phyloP scores from a whole-genome alignment of 2,329 filamentous ascomycete genomes.

The Penicillium olsonii region DNA sequence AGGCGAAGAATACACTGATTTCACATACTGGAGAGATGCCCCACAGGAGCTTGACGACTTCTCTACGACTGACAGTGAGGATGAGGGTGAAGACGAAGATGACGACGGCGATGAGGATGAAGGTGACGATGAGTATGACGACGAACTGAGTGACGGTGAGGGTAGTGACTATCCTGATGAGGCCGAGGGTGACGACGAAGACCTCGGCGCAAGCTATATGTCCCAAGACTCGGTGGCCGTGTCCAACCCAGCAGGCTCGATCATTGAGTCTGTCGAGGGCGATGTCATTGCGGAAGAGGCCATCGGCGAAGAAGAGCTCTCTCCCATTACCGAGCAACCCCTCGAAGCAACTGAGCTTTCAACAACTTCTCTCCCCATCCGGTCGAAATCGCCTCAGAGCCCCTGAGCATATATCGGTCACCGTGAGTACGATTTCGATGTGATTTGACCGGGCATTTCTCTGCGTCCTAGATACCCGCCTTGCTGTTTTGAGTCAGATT shows the following conservation, averaged over 20 bases:
- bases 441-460: slow-evolving; percentile 1
- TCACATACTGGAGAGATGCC: slow-evolving; percentile 90
- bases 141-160: slow-evolving; percentile 55
- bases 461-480: slow-evolving; percentile 12
- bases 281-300: slow-evolving; percentile 33
- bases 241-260: slow-evolving; percentile 48
- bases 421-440: slow-evolving; percentile 3
- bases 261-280: slow-evolving; percentile 41
- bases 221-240: slow-evolving; percentile 49
- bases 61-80: slow-evolving; percentile 73
- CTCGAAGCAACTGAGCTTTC: slow-evolving; percentile 5
- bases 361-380: slow-evolving; percentile 22
- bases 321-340: slow-evolving; percentile 2
- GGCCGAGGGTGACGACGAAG: slow-evolving; percentile 47
- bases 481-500: slow-evolving; percentile 13
- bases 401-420: slow-evolving; percentile 13
- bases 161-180: slow-evolving; percentile 50
- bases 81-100: slow-evolving; percentile 53
- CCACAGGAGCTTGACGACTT: slow-evolving; percentile 87
- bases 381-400: slow-evolving; percentile 17
- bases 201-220: slow-evolving; percentile 40
- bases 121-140: slow-evolving; percentile 48
- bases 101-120: slow-evolving; percentile 51
- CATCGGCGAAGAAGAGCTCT: slow-evolving; percentile 27
- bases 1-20: slow-evolving; percentile 94